A percentile compares a stretch with the other conserved stretches of the same genome.
Evolutionary conservation across 2,329 filamentous ascomycete genomes (phyloP).

Genomic region (Penicillium sp.): DNA sequence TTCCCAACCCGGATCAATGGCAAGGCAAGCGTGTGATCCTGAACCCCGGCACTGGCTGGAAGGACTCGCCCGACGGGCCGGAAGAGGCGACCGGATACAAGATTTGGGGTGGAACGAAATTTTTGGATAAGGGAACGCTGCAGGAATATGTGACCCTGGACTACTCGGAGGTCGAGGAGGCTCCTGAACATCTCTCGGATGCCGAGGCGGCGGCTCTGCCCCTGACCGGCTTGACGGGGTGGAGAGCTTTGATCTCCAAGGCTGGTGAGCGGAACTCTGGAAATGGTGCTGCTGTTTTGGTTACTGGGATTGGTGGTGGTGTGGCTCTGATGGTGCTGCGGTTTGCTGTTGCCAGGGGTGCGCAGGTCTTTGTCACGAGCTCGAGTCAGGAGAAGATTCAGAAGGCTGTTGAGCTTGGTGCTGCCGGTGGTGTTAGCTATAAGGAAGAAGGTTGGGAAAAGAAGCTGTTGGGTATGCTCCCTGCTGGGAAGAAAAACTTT

Average conservation of each 20-base stretch:
- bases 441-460: conserved; percentile 77
- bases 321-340: conserved; percentile 78
- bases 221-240: conserved; percentile 79
- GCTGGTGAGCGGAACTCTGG: conserved; percentile 53
- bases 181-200: conserved; percentile 66
- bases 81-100: conserved; percentile 53
- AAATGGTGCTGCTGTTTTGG: conserved; percentile 67
- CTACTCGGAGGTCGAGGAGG: conserved; percentile 69
- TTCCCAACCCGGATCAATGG: conserved; percentile 52
- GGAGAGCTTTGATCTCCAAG: conserved; percentile 81
- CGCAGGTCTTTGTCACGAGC: conserved; percentile 77
- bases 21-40: conserved; percentile 69
- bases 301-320: conserved; percentile 91
- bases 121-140: conserved; percentile 64
- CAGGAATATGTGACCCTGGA: conserved; percentile 69
- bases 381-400: conserved; percentile 71
- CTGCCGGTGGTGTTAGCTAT: conserved; percentile 77
- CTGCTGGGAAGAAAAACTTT: conserved; percentile 64
- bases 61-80: conserved; percentile 65
- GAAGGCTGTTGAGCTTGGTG: conserved; percentile 67
- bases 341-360: conserved; percentile 71
- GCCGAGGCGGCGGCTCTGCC: conserved; percentile 80
- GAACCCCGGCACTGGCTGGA: conserved; percentile 76
- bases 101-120: conserved; percentile 55
- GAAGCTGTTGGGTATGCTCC: conserved; percentile 56